Evolutionary conservation across 768 basidiomycete species (phyloP), one percentile per base, ranked within the genome.

Genomic region (Tricholoma matsutake): DNA sequence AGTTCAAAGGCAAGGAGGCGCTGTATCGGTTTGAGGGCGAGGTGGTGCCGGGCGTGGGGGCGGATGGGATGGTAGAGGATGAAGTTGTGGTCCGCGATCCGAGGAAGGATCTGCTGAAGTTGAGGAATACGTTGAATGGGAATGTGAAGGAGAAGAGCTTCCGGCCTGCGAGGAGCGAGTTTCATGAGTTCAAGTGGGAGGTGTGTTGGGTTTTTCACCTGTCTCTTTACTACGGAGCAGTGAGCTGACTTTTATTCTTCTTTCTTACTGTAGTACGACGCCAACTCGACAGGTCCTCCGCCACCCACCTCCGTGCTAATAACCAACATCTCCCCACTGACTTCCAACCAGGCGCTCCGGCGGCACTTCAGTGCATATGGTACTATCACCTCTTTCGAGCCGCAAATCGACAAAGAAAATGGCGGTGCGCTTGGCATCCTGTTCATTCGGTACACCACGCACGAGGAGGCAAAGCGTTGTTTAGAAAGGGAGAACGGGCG

Each of bases 381-480:
- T 1, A 69, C 76, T 14, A 76, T 95, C 59, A 59, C 76, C 6
- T 81, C 85, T 3, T 86, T 92, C 60, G 92, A 95, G 60, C 81
- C 87, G 10, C 90, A 94, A 67, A 84, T 90, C 61, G 91, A 96
- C 74, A 81, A 82, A 59, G 79, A 81, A 55, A 92, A 86, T n/a
- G 95, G 94, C 3, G 87, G 85, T 54, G 84, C 88, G 1, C 82
- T 97, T 1, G 95, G 96, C 2, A 83, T 98, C 43, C 84, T 93
- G 43, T 85, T 84, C 68, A 81, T 98, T 63, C 84, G 83, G 64
- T 98, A 77, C 68, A 68, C 73, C 16, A 75, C 82, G 0, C 85
- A 87, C 62, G 86, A 87, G 14, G 87, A 91, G 47, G 94, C 94
- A 4, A 80, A 79, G 59, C 68, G 73, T 49, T 94, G 91, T 61